Base-by-base conservation (phyloP, 768 basidiomycete species). In the Suillus alpinus region DNA sequence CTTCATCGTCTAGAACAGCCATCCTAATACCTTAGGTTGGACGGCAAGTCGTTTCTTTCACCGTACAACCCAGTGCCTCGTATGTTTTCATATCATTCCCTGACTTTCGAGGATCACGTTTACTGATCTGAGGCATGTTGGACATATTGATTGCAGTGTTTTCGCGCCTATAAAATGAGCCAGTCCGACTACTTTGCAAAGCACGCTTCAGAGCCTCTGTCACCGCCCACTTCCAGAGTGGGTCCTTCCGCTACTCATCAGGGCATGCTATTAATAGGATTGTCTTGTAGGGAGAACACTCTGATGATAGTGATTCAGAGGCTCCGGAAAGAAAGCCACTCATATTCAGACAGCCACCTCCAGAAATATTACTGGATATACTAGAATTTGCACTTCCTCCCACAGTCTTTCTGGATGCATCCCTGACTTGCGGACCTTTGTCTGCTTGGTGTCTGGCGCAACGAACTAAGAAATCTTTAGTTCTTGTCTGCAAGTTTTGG, bases 401-500 rank as follows among this genome's bases (percentile, higher is more conserved):
- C 0, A 58, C 50, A 6, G 68, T 64, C 58, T 39, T 70, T 6
- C 59, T 75, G 13, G 60, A 66, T 36, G 50, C 65, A 4, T 65
- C 59, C 12, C 23, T 65, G 2, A 56, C 56, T 34, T 16, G 60
- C 0, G 65, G 67, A 12, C 68, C 64, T 3, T 55, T 60, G 13
- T 68, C 71, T 2, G 43, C 68, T 0, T 74, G 72, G 71, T 67
- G 63, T 14, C 55, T 61, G 26, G 64, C 69, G 2, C 36, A 67
- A 26, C 58, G 40, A 13, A 67, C 65, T 12, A 75, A 72, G 52
- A 57, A 61, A 34, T 13, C 64, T 6, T 20, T 73, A 14, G 20
- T 64, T 14, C 36, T 62, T 12, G 74, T 75, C 14, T 76, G 69
- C 62, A 68, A 64, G 31, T 37, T 46, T 2, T 75, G 73, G 72